phyloP scores from a whole-genome alignment of 2,329 filamentous ascomycete species.

The Colletotrichum sublineola region DNA sequence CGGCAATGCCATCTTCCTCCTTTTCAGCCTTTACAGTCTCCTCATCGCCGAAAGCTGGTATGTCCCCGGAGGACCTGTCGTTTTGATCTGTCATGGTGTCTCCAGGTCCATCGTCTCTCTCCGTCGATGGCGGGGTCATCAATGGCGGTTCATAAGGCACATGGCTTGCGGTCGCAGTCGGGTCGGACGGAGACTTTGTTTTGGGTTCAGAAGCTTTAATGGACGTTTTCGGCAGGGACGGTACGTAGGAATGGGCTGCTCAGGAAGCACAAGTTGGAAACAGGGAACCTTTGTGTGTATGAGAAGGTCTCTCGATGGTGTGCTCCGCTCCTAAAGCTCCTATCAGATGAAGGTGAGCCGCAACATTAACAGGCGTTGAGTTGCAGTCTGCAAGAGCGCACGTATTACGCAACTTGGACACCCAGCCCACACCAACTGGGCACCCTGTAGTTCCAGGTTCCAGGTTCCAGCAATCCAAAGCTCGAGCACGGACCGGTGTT shows the following conservation, averaged over 20 bases:
- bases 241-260: not conserved
- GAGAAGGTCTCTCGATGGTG: not conserved
- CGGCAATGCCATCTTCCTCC: conserved; percentile 53
- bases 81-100: conserved; percentile 64
- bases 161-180: conserved; percentile 32
- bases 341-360: conserved; percentile 34
- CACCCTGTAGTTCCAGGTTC: conserved; percentile 39
- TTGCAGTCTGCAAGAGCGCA: conserved; percentile 32
- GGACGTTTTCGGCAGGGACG: conserved; percentile 24
- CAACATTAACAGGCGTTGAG: conserved; percentile 20
- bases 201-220: conserved; percentile 24
- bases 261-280: not conserved
- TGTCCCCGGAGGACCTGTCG: conserved; percentile 58
- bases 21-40: conserved; percentile 57
- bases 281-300: not conserved
- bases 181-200: conserved; percentile 35
- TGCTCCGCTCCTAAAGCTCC: conserved; percentile 20
- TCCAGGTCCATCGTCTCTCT: conserved; percentile 53
- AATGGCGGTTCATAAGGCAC: conserved; percentile 42
- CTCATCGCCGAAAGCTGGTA: conserved; percentile 57
- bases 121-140: conserved; percentile 40
- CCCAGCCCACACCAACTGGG: conserved; percentile 28
- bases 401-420: conserved; percentile 37
- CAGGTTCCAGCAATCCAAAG: conserved; percentile 38
- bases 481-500: conserved; percentile 32